These are phyloP conservation scores for Xylaria intraflava DNA, from an alignment of 495 filamentous ascomycete genomes.

Conservation along the genomic window DNA sequence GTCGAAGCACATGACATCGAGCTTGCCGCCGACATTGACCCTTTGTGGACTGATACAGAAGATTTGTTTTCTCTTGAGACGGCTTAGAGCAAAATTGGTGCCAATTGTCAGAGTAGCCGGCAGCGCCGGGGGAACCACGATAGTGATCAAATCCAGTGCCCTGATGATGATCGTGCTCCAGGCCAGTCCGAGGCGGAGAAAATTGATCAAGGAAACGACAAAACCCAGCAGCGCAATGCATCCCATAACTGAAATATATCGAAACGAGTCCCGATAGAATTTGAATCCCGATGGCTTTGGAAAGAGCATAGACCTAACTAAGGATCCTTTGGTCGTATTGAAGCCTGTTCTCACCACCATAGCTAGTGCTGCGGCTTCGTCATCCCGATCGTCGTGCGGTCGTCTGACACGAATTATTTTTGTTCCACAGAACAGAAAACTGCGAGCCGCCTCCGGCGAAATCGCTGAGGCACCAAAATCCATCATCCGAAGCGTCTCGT, in stretches of 20 bases:
- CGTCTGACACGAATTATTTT: constrained; percentile 87
- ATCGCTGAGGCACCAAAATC: constrained; percentile 73
- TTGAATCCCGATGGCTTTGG: constrained; percentile 97
- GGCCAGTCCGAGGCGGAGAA: constrained; percentile 69
- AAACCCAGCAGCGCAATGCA: constrained; percentile 84
- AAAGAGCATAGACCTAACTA: constrained; percentile 98
- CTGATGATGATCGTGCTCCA: constrained; percentile 88
- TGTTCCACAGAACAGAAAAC: constrained; percentile 90
- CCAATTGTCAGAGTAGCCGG: constrained; percentile 95
- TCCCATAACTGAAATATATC: constrained; percentile 97
- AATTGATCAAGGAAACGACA: constrained; percentile 85
- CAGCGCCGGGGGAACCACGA: constrained; percentile 94
- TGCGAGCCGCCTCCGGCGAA: constrained; percentile 69
- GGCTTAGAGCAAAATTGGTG: constrained; percentile 85
- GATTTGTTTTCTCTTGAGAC: constrained; percentile 79
- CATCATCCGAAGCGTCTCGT: constrained; percentile 67
- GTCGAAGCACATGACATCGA: constrained; percentile 96
- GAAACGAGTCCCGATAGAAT: constrained; percentile 95
- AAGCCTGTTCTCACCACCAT: constrained; percentile 92
- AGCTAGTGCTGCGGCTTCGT: constrained; percentile 86
- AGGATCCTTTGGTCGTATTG: constrained; percentile 91
- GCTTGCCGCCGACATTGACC: constrained; percentile 92
- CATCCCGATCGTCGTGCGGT: constrained; percentile 74
- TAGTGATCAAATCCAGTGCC: constrained; percentile 93
- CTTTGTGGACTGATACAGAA: constrained; percentile 97